Base-by-base conservation (phyloP, 257 asterid genomes). In the Leptodermis oblonga region DNA sequence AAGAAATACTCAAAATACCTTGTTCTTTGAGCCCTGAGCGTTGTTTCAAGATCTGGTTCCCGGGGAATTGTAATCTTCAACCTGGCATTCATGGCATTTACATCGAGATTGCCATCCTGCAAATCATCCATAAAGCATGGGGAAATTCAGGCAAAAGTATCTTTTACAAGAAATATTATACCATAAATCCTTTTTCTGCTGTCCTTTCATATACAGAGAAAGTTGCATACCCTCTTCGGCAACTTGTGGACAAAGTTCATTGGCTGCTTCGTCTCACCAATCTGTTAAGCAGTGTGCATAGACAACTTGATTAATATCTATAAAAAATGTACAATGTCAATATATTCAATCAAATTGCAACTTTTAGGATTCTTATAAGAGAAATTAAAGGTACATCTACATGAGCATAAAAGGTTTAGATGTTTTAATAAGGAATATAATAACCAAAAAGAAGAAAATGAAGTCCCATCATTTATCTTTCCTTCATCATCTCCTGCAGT, bases 11-110 rank as follows among this genome's bases (percentile, higher is more conserved):
- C n/a, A n/a, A 81, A 65, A 52, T 42, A 85, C 96, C 95, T 87
- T 66, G 76, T 74, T 62, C 92, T 84, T 64, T 82, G 89, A 51
- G 98, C 95, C 82, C 96, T 90, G 31, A 75, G 81, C 39, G 96
- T 85, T 45, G 98, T 92, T 83, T 80, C 91, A 79, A 92, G 90
- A 69, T 82, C 90, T 17, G 94, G 98, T 68, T 86, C 93, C 72
- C 82, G 84, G 67, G 98, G 95, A 78, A 92, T 75, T 45, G 97
- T 92, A 75, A 86, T 80, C 80, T 91, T 83, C 64, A 82, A 74
- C 76, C 84, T 90, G 37, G 81, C 71, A 52, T 68, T 76, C 69
- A 59, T 46, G 48, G 62, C 33, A 78, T 69, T 82, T 53, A 82
- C 82, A 60, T 79, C 84, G n/a, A 43, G 75, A 20, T 71, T 68